phyloP scores from a whole-genome alignment of 2,329 filamentous ascomycete species.

The Fusarium sp. region DNA sequence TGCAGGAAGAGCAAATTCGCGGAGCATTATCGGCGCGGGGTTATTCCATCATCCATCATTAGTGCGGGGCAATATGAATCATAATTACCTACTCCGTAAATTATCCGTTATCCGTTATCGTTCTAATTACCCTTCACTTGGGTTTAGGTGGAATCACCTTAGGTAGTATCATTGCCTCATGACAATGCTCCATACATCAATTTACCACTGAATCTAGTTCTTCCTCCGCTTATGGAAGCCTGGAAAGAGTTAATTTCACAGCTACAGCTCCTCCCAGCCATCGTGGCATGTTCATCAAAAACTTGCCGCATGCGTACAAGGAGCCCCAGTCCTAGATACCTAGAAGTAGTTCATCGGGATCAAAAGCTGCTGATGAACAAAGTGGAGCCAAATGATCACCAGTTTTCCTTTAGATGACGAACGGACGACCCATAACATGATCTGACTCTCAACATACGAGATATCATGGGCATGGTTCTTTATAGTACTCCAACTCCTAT shows the following conservation, averaged over 20 bases:
- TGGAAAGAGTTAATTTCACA: neutral
- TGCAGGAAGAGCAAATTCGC: slow-evolving; percentile 21
- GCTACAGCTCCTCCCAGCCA: neutral
- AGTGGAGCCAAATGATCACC: slow-evolving; percentile 3
- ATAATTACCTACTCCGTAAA: too few species aligned
- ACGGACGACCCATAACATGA: neutral
- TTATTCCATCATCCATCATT: slow-evolving; percentile 4
- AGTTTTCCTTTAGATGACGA: neutral
- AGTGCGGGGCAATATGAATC: slow-evolving; percentile 13
- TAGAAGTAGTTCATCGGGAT: neutral
- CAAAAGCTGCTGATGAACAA: neutral
- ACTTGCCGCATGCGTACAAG: neutral
- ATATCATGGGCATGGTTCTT: neutral
- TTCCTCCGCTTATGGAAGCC: neutral
- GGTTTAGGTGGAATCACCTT: neutral
- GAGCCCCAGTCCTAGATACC: slow-evolving; percentile 17
- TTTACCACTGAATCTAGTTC: neutral
- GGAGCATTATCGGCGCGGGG: slow-evolving; percentile 21
- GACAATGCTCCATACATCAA: neutral
- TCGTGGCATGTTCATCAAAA: neutral
- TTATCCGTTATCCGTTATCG: neutral
- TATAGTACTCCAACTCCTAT: neutral
- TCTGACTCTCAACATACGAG: neutral
- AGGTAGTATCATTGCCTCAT: too few species aligned
- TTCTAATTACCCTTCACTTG: too few species aligned